These are phyloP conservation scores for Phytophthora palmivora DNA, from an alignment of 352 stramenopile species.

Conservation along the genomic window DNA sequence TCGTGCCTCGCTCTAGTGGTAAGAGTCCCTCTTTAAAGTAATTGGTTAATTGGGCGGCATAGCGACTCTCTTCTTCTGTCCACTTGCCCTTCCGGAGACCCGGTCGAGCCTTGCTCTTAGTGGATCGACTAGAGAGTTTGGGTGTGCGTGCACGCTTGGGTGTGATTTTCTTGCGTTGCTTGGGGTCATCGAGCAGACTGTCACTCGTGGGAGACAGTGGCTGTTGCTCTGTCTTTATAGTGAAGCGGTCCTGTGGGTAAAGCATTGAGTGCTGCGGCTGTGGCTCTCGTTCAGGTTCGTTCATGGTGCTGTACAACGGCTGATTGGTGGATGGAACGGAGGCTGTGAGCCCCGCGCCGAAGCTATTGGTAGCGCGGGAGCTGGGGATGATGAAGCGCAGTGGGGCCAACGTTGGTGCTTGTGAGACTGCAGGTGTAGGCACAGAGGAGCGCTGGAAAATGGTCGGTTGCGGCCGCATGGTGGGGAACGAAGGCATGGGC, in stretches of 20 bases:
- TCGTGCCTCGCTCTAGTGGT: constrained; percentile 86
- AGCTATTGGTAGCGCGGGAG: constrained; percentile 42
- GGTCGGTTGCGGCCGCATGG: constrained; percentile 51
- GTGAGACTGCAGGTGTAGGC: constrained; percentile 12
- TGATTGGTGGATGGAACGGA: constrained; percentile 14
- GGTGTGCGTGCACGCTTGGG: constrained; percentile 57
- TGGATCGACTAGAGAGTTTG: constrained; percentile 74
- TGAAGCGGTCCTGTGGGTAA: constrained; percentile 30
- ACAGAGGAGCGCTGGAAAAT: constrained; percentile 32
- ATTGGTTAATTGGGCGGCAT: constrained; percentile 75
- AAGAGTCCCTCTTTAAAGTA: constrained; percentile 90
- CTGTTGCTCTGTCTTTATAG: constrained; percentile 34
- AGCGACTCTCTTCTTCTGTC: constrained; percentile 84
- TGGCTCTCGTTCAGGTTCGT: constrained; percentile 36
- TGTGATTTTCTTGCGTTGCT: constrained; percentile 58
- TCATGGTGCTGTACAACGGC: constrained; percentile 17
- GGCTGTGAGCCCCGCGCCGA: constrained; percentile 7
- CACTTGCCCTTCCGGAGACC: constrained; percentile 89
- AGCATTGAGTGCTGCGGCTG: constrained; percentile 35
- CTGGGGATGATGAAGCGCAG: constrained; percentile 84
- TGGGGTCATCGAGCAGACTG: constrained; percentile 19
- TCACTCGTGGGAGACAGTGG: constrained; percentile 11
- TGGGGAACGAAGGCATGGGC: constrained; percentile 52
- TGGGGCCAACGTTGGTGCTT: constrained; percentile 65
- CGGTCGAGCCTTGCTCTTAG: constrained; percentile 87